Evolutionary conservation across 192 early-diverging fungal genomes (phyloP).

Genomic region (Backusella parvicylindrica): DNA sequence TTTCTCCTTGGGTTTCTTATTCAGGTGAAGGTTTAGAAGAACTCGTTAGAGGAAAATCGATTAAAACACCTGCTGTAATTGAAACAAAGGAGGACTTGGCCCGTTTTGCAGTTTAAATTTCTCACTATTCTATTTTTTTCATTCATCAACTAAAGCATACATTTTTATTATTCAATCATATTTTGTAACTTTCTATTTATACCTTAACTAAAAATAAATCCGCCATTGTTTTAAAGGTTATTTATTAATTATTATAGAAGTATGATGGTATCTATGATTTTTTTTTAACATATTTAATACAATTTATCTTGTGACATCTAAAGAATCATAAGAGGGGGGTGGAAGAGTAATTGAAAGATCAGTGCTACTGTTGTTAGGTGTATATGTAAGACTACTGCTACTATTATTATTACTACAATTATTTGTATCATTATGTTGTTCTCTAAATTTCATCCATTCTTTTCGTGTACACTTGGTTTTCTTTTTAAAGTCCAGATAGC

Average conservation of each 20-base stretch:
- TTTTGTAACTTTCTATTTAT: neutral
- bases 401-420: neutral
- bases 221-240: neutral
- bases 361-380: neutral
- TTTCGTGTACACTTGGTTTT: neutral
- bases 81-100: conserved; percentile 36
- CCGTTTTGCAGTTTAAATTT: neutral
- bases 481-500: conserved; percentile 21
- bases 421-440: neutral
- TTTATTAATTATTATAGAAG: neutral
- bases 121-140: neutral
- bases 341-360: neutral
- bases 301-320: neutral
- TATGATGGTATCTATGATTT: neutral
- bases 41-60: conserved; percentile 62
- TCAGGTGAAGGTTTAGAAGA: conserved; percentile 88
- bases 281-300: neutral
- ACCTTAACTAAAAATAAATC: neutral
- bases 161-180: neutral
- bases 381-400: neutral
- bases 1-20: conserved; percentile 89
- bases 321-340: conserved; percentile 2
- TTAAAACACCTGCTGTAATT: conserved; percentile 55
- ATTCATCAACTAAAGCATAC: neutral
- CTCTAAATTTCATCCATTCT: conserved; percentile 14